A percentile compares a stretch with the other conserved stretches of the same genome.
Conservation (phyloP, 2,329 filamentous ascomycete genomes). For the Colletotrichum plurivorum region DNA sequence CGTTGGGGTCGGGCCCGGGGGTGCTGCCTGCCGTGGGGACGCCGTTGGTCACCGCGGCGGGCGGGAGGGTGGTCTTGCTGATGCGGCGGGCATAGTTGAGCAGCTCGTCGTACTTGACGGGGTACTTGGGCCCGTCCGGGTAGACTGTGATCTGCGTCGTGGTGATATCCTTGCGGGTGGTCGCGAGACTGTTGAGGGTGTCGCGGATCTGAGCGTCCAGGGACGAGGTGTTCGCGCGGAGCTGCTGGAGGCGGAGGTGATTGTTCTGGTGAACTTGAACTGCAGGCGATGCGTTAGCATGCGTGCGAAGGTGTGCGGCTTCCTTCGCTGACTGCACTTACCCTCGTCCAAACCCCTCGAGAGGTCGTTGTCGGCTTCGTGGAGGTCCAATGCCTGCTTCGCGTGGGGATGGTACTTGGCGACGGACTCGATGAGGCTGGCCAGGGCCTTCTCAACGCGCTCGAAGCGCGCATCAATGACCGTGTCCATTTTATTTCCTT, state of each 20-base stretch:
- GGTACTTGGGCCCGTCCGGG: constrained; percentile 64
- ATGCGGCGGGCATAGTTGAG: constrained; percentile 85
- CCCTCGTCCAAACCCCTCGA: constrained; percentile 75
- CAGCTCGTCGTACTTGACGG: constrained; percentile 79
- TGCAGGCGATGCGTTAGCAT: constrained; percentile 47
- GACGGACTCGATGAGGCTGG: constrained; percentile 82
- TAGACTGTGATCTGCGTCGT: constrained; percentile 72
- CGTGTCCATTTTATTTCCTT: constrained; percentile 67
- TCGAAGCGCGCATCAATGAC: constrained; percentile 75
- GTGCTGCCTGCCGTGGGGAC: constrained; percentile 43
- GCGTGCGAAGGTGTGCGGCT: not conserved
- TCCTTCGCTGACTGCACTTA: constrained; percentile 50
- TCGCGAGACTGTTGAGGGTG: constrained; percentile 78
- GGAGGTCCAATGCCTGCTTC: constrained; percentile 76
- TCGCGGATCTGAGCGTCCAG: constrained; percentile 82
- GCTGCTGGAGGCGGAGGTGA: constrained; percentile 74
- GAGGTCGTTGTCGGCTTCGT: constrained; percentile 78
- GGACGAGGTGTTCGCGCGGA: constrained; percentile 75
- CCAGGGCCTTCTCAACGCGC: constrained; percentile 76
- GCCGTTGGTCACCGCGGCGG: constrained; percentile 65
- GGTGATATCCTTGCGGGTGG: constrained; percentile 80
- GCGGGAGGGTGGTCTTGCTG: constrained; percentile 83
- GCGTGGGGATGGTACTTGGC: constrained; percentile 85
- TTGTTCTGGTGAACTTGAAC: constrained; percentile 84
- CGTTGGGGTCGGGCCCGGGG: constrained; percentile 36